A percentile compares a stretch with the other conserved stretches of the same genome.
These are phyloP conservation scores for Cryptococcus sp. DNA, from an alignment of 1,284 basidiomycete genomes.

Conservation along the genomic window DNA sequence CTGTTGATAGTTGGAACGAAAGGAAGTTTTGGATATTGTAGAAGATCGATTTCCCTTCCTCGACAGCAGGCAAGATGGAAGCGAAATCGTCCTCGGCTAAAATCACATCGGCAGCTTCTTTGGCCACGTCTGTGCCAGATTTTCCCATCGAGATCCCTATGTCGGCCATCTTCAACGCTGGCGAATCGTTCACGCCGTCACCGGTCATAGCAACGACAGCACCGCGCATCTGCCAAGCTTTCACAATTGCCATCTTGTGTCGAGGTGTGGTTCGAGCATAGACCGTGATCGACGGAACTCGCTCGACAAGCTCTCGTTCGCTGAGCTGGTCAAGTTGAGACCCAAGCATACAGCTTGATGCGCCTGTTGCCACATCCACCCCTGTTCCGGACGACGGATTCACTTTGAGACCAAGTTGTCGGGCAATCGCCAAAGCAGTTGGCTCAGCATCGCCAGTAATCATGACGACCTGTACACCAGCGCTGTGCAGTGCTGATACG, in stretches of 20 bases:
- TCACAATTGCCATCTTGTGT: constrained; percentile 96
- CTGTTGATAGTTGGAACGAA: constrained; percentile 94
- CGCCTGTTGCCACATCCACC: constrained; percentile 4
- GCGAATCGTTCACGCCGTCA: constrained; percentile 97
- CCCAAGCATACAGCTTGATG: constrained; percentile 70
- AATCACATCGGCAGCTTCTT: constrained; percentile 96
- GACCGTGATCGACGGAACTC: constrained; percentile 77
- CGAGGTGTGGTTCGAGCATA: constrained; percentile 93
- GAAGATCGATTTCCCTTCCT: constrained; percentile 98
- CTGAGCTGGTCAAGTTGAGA: constrained; percentile 81
- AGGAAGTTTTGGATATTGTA: constrained; percentile 99
- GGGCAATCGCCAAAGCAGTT: constrained; percentile 86
- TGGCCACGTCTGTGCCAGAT: constrained; percentile 95
- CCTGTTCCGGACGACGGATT: constrained; percentile 20
- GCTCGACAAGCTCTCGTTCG: constrained; percentile 76
- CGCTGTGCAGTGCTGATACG: constrained; percentile 73
- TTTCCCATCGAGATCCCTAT: constrained; percentile 98
- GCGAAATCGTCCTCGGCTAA: constrained; percentile 97
- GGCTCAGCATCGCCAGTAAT: constrained; percentile 94
- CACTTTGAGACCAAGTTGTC: constrained; percentile 74
- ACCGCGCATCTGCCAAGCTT: constrained; percentile 85
- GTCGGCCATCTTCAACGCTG: constrained; percentile 95
- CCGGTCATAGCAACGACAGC: constrained; percentile 97
- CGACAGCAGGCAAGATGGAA: constrained; percentile 89
- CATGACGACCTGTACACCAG: constrained; percentile 95